phyloP scores from a whole-genome alignment of 805 yeast species.

The Lachancea waltii region DNA sequence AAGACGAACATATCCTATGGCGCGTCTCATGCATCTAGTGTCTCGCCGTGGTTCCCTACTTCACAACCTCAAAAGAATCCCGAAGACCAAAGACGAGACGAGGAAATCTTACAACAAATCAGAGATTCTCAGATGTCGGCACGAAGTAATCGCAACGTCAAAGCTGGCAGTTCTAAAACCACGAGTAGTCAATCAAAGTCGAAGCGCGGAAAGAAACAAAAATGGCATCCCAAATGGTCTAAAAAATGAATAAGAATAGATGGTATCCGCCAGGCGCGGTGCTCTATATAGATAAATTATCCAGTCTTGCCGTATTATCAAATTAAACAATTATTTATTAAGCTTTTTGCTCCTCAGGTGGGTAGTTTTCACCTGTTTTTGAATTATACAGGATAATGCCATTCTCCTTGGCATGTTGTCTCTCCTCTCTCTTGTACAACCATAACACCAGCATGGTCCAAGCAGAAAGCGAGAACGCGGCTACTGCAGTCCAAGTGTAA shows the following conservation, averaged over 20 bases:
- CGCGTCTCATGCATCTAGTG: not conserved
- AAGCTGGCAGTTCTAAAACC: not conserved
- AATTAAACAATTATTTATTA: conserved; percentile 2
- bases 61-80: not conserved
- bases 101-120: conserved; percentile 19
- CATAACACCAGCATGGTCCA: conserved; percentile 26
- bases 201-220: conserved; percentile 4
- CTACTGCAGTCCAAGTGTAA: conserved; percentile 38
- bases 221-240: conserved; percentile 6
- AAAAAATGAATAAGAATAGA: conserved; percentile 1
- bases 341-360: conserved; percentile 6
- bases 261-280: no score
- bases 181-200: conserved; percentile 3
- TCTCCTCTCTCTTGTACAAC: conserved; percentile 37
- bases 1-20: not conserved
- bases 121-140: conserved; percentile 13
- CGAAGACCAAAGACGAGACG: conserved; percentile 15
- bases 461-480: conserved; percentile 27
- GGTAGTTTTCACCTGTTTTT: conserved; percentile 10
- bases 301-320: no score
- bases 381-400: conserved; percentile 34
- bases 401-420: conserved; percentile 31
- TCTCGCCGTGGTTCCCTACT: conserved; percentile 5
- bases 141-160: not conserved
- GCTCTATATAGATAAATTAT: no score